Evolutionary conservation across 2,329 filamentous ascomycete species (phyloP), one percentile per base, ranked within the genome.

Genomic region (Thermothelomyces thermophilus): DNA sequence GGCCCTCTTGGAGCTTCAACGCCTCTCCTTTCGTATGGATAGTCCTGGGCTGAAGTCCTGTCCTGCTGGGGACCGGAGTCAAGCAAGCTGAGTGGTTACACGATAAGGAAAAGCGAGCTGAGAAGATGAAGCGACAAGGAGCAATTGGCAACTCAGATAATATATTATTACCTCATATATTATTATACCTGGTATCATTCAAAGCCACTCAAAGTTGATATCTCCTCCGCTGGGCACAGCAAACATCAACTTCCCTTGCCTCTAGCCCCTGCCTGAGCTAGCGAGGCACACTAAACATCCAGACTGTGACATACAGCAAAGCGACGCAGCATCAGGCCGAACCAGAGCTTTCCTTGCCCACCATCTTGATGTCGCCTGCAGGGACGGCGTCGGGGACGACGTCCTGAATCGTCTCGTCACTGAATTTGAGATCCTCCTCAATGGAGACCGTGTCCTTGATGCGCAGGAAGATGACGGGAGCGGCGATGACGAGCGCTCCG

Each of bases 361-460:
- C 3, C 33, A 36, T 40, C 5, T 28, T 10, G 5, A 43, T 37
- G 11, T 45, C 41, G n/a, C 14, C 14, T n/a, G 51, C 40, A 10
- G 56, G 52, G 11, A 67, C 64, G 13, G 94, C 84, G 58, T 95
- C 40, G 7, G 56, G 52, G 11, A 67, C 64, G 13, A 95, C 84
- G 58, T 95, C 87, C 22, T 77, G 80, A 14, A 84, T 63, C 0
- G 85, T 93, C 76, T 93, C 87, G 62, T 95, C 90, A 17, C 86
- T 88, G 66, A 89, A 90, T 64, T 83, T 82, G 45, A 95, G 72
- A 67, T 96, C 90, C 47, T 90, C 83, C 67, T 91, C 87, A 4
- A 95, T 61, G 1, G 78, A 66, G n/a, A 88, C 80, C n/a, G 84
- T 86, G 60, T 95, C 89, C 65, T 86, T 78, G 66, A 96, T 85